A percentile compares a stretch with the other conserved stretches of the same genome.
Conservation (phyloP, 2,329 filamentous ascomycete genomes). For the Cytospora paraplurivora region DNA sequence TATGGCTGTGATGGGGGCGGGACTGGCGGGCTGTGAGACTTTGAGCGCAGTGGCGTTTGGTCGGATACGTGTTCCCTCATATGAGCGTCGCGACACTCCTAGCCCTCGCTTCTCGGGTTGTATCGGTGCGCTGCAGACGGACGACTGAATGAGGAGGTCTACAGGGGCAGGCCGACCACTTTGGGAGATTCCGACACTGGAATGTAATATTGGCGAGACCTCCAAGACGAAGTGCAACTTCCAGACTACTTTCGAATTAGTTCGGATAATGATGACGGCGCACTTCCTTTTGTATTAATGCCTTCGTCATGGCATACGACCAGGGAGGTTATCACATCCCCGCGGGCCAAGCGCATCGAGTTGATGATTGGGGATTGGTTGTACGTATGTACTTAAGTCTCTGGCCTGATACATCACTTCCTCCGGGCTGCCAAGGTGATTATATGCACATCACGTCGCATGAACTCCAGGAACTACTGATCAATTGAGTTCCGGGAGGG, state of each 20-base stretch:
- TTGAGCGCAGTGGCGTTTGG: neutral
- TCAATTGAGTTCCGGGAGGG: too few species aligned
- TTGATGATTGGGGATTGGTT: conserved; percentile 15
- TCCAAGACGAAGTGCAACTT: neutral
- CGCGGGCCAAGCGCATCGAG: conserved; percentile 5
- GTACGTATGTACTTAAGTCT: neutral
- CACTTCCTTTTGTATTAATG: conserved; percentile 5
- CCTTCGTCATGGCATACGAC: neutral
- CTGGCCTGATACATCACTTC: conserved; percentile 7
- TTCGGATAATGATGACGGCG: neutral
- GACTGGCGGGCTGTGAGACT: neutral
- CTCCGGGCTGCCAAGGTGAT: conserved; percentile 2
- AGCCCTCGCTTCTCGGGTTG: neutral
- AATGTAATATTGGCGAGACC: neutral
- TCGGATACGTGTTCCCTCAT: conserved; percentile 4
- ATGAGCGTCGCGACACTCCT: neutral
- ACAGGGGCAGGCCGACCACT: neutral
- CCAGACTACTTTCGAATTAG: neutral
- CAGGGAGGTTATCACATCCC: neutral
- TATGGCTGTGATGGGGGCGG: conserved; percentile 1
- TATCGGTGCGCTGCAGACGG: conserved; percentile 2
- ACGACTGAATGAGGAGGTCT: conserved; percentile 11
- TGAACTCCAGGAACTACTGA: neutral
- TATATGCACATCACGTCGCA: conserved; percentile 9
- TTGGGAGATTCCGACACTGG: neutral